Evolutionary conservation across 163 green algal genomes (phyloP).

Genomic region (Chlorella variabilis): DNA sequence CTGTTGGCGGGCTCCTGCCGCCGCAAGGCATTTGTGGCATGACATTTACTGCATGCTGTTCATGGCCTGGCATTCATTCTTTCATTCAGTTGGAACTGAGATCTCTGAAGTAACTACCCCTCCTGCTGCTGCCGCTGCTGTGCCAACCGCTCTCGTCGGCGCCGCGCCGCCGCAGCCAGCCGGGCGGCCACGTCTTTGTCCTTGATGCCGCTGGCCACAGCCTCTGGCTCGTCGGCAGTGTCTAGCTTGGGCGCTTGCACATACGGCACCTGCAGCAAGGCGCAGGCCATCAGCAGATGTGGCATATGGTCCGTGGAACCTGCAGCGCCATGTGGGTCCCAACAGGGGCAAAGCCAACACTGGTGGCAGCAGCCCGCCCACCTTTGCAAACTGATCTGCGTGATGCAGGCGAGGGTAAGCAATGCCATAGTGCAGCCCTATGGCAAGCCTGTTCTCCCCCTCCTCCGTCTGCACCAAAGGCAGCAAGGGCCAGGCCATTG

Average conservation of each 20-base stretch:
- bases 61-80: too few relatives aligned
- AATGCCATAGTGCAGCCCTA: slow-evolving; percentile 74
- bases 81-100: too few relatives aligned
- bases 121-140: slow-evolving; percentile 8
- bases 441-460: slow-evolving; percentile 59
- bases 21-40: too few relatives aligned
- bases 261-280: slow-evolving; percentile 18
- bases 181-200: neutral
- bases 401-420: slow-evolving; percentile 73
- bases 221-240: neutral
- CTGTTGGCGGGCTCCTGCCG: too few relatives aligned
- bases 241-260: neutral
- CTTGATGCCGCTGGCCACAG: slow-evolving; percentile 9
- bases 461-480: slow-evolving; percentile 71
- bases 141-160: neutral
- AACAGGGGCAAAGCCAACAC: too few relatives aligned
- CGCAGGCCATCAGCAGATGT: too few relatives aligned
- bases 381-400: slow-evolving; percentile 31
- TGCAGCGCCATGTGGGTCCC: too few relatives aligned
- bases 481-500: too few relatives aligned
- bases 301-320: too few relatives aligned
- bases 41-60: too few relatives aligned
- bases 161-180: slow-evolving; percentile 11
- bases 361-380: neutral
- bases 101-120: too few relatives aligned